Percentiles rank a stretch among this genome's conserved stretches.
These are phyloP conservation scores for Cytospora piceae DNA, from an alignment of 2,329 filamentous ascomycete genomes.

Conservation along the genomic window DNA sequence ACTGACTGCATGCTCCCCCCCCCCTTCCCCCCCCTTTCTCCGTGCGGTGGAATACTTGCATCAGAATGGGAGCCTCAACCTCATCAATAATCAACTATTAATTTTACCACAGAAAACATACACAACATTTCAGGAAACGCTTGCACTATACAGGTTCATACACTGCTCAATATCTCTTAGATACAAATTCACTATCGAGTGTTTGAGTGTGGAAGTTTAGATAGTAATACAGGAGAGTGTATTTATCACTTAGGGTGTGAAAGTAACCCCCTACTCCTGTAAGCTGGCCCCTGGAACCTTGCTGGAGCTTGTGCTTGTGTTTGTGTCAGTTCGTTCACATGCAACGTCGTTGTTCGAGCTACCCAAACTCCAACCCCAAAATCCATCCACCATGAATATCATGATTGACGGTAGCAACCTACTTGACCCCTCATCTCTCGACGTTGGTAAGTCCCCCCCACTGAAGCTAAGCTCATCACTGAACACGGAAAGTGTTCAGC, in stretches of 20 bases:
- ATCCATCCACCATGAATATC: slow-evolving; percentile 28
- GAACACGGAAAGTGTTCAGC: not conserved
- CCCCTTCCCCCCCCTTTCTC: too few relatives aligned
- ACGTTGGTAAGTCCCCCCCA: slow-evolving; percentile 32
- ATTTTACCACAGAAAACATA: not conserved
- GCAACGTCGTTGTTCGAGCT: slow-evolving; percentile 21
- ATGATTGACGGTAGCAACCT: slow-evolving; percentile 29
- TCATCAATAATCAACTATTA: too few relatives aligned
- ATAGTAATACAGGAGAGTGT: not conserved
- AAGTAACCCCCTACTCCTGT: not conserved
- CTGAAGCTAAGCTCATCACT: not conserved
- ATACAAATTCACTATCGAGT: too few relatives aligned
- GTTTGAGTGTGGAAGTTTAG: not conserved
- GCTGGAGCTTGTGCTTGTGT: slow-evolving; percentile 12
- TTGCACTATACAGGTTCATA: not conserved
- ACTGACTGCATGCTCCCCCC: not conserved
- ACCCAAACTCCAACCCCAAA: not conserved
- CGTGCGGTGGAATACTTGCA: not conserved
- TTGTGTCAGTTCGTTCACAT: slow-evolving; percentile 19
- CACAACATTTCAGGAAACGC: not conserved
- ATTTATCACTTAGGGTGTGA: not conserved
- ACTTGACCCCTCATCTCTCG: slow-evolving; percentile 29
- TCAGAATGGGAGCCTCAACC: not conserved
- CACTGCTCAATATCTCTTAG: too few relatives aligned
- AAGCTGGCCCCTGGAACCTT: slow-evolving; percentile 5